Conservation (phyloP, 345 rosid genomes). For the Salix suchowensis region DNA sequence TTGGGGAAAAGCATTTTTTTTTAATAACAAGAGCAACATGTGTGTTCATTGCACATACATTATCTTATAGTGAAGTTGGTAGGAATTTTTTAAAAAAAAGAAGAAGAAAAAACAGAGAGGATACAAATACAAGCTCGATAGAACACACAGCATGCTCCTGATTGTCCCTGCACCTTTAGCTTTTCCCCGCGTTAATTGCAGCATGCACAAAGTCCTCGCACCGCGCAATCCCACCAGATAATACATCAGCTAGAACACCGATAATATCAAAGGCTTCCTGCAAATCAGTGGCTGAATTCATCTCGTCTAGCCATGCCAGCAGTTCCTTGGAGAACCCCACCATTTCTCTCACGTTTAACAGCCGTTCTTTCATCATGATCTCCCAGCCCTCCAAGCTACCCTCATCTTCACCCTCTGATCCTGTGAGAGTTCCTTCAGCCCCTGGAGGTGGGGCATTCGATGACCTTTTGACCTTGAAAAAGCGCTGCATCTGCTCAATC, state of each 20-base stretch:
- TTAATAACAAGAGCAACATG: too few relatives aligned
- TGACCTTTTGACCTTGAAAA: conserved; percentile 60
- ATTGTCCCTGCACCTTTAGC: conserved; percentile 23
- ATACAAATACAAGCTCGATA: too few relatives aligned
- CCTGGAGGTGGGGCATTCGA: conserved; percentile 18
- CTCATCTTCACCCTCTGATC: conserved; percentile 35
- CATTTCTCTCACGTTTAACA: conserved; percentile 74
- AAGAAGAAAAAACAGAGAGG: too few relatives aligned
- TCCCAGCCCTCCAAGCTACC: conserved; percentile 71
- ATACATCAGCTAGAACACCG: conserved; percentile 67
- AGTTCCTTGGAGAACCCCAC: conserved; percentile 76
- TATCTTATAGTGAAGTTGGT: too few relatives aligned
- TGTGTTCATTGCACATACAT: too few relatives aligned
- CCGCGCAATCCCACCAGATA: conserved; percentile 54
- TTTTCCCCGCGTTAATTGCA: conserved; percentile 61
- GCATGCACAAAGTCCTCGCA: conserved; percentile 79
- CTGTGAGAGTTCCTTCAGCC: conserved; percentile 41
- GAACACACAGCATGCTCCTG: conserved; percentile 18
- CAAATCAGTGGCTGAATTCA: conserved; percentile 61
- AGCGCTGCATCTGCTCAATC: conserved; percentile 87
- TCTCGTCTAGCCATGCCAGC: conserved; percentile 79
- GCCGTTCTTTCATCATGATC: conserved; percentile 64
- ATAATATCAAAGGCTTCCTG: conserved; percentile 88
- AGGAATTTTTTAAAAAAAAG: too few relatives aligned
- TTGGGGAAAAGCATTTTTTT: too few relatives aligned